phyloP scores from a whole-genome alignment of 805 yeast species.

The Candida sakaeoensis region DNA sequence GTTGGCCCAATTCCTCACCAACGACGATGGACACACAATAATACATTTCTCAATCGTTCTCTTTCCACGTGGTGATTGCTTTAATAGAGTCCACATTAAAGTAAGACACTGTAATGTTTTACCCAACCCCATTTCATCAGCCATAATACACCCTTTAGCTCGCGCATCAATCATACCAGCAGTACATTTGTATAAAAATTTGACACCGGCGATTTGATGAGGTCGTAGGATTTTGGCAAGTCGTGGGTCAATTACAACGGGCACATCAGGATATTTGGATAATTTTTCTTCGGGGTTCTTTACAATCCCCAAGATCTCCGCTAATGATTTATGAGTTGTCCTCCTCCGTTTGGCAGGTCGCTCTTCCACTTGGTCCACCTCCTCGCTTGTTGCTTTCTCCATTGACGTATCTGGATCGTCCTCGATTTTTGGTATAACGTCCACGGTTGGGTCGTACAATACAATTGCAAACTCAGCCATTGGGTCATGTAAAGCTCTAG shows the following conservation, averaged over 20 bases:
- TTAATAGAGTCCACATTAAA: slow-evolving; percentile 84
- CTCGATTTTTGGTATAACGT: slow-evolving; percentile 38
- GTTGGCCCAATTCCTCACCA: slow-evolving; percentile 94
- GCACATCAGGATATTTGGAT: slow-evolving; percentile 73
- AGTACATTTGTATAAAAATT: slow-evolving; percentile 85
- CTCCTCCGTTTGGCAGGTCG: slow-evolving; percentile 31
- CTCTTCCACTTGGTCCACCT: slow-evolving; percentile 13
- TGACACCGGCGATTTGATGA: slow-evolving; percentile 94
- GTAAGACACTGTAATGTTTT: slow-evolving; percentile 93
- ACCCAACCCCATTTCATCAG: slow-evolving; percentile 98
- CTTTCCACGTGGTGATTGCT: slow-evolving; percentile 57
- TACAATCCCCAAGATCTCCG: slow-evolving; percentile 75
- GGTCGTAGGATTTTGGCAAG: slow-evolving; percentile 84
- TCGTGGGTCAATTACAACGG: slow-evolving; percentile 92
- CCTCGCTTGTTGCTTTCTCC: slow-evolving; percentile 10
- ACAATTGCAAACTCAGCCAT: slow-evolving; percentile 90
- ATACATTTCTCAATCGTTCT: slow-evolving; percentile 84
- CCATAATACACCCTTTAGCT: slow-evolving; percentile 86
- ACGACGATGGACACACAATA: slow-evolving; percentile 92
- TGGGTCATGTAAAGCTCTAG: slow-evolving; percentile 94
- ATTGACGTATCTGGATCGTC: slow-evolving; percentile 13
- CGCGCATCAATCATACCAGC: slow-evolving; percentile 78
- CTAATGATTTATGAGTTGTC: slow-evolving; percentile 60
- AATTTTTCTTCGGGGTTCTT: slow-evolving; percentile 46
- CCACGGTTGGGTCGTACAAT: slow-evolving; percentile 91